These are phyloP conservation scores for Penicillium daleae DNA, from an alignment of 495 filamentous ascomycete genomes.

Conservation along the genomic window DNA sequence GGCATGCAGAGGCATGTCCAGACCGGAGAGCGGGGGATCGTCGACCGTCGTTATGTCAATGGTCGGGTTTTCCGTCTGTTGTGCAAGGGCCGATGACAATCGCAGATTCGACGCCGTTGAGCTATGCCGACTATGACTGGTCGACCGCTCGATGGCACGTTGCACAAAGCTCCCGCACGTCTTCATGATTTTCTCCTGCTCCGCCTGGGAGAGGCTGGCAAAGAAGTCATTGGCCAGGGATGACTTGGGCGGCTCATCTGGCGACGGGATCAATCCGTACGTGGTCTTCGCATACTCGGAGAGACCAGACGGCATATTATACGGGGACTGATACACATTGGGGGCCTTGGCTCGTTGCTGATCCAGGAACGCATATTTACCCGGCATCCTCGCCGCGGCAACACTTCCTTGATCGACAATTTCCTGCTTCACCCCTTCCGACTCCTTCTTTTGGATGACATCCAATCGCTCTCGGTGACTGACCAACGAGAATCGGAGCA, in stretches of 20 bases:
- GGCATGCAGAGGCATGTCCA: constrained; percentile 50
- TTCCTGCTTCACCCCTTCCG: constrained; percentile 44
- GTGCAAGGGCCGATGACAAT: constrained; percentile 47
- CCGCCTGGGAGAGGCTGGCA: constrained; percentile 42
- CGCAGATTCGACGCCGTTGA: constrained; percentile 47
- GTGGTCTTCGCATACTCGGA: constrained; percentile 50
- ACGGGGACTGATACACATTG: constrained; percentile 53
- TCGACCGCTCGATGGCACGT: constrained; percentile 46
- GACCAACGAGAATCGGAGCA: constrained; percentile 53
- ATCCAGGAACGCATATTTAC: constrained; percentile 50
- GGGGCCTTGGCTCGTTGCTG: constrained; percentile 47
- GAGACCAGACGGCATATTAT: constrained; percentile 52
- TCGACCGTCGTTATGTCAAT: constrained; percentile 55
- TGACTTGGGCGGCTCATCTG: constrained; percentile 43
- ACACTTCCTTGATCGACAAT: constrained; percentile 38
- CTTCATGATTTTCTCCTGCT: constrained; percentile 52
- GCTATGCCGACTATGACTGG: constrained; percentile 50
- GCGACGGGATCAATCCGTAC: constrained; percentile 41
- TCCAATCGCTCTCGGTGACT: constrained; percentile 52
- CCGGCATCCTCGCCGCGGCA: constrained; percentile 41
- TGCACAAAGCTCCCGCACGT: constrained; percentile 53
- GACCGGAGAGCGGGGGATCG: constrained; percentile 43
- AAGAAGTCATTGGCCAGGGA: constrained; percentile 54
- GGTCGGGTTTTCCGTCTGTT: constrained; percentile 51
- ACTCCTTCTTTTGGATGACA: constrained; percentile 50